These are phyloP conservation scores for Akanthomyces muscarius DNA, from an alignment of 2,329 filamentous ascomycete species.

Conservation along the genomic window DNA sequence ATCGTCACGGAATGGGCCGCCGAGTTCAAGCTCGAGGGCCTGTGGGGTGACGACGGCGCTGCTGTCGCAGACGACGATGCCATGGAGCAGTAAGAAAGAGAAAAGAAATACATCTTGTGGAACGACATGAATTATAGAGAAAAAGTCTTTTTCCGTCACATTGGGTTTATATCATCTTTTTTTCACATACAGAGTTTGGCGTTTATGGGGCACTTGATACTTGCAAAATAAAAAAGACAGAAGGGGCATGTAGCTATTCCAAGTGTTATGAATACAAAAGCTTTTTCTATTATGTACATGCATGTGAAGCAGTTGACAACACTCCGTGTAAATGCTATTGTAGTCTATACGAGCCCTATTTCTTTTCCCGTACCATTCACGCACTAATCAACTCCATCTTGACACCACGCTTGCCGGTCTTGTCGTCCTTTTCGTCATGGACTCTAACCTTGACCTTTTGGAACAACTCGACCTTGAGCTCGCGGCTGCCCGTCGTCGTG, in stretches of 20 bases:
- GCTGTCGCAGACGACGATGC: constrained; percentile 36
- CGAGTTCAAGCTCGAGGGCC: constrained; percentile 90
- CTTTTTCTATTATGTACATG: constrained; percentile 1
- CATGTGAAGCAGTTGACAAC: not conserved
- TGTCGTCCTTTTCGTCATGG: constrained; percentile 88
- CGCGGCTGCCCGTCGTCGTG: constrained; percentile 51
- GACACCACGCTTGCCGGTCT: constrained; percentile 90
- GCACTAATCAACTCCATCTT: constrained; percentile 63
- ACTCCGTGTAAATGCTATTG: not conserved
- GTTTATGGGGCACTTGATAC: constrained; percentile 18
- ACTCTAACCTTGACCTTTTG: constrained; percentile 87
- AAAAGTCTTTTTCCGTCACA: constrained; percentile 1
- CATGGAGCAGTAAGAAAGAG: constrained; percentile 47
- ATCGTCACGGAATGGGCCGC: constrained; percentile 91
- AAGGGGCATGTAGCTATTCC: constrained; percentile 17
- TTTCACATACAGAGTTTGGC: constrained; percentile 20
- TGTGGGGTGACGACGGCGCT: constrained; percentile 68
- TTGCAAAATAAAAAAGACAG: constrained; percentile 17
- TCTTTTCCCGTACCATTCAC: constrained; percentile 17
- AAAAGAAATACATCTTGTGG: constrained; percentile 6
- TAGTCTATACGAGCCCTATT: not conserved
- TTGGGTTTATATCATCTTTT: constrained; percentile 19
- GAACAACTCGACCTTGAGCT: constrained; percentile 74
- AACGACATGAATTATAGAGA: constrained; percentile 9
- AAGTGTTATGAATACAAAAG: constrained; percentile 6